A percentile compares a stretch with the other conserved stretches of the same genome.
Evolutionary conservation across 129 eudicot species (phyloP).

Genomic region (Flaveria brownii): DNA sequence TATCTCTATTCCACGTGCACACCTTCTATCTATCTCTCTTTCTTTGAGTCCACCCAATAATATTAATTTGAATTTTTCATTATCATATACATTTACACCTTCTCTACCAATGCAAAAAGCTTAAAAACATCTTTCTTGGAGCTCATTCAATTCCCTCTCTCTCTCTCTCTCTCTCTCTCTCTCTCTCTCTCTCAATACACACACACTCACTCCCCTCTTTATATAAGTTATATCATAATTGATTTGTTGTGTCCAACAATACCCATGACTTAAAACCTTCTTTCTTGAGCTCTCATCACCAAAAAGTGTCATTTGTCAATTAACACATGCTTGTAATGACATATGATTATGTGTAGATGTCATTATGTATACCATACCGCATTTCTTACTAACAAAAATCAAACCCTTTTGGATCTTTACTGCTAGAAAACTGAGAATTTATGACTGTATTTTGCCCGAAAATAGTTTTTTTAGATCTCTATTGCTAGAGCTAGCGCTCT

Average conservation of each 20-base stretch:
- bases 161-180: not conserved
- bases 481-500: too few relatives aligned
- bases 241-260: constrained; percentile 6
- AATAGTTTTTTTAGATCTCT: too few relatives aligned
- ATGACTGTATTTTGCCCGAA: too few relatives aligned
- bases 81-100: constrained; percentile 24
- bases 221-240: not conserved
- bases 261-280: constrained; percentile 2
- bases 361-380: not conserved
- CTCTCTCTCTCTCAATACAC: not conserved
- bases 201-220: not conserved
- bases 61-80: not conserved
- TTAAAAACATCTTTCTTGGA: not conserved
- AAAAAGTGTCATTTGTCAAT: not conserved
- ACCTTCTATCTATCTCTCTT: constrained; percentile 12
- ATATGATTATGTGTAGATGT: not conserved
- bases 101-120: constrained; percentile 11
- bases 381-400: not conserved
- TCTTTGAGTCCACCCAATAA: constrained; percentile 1
- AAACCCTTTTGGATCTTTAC: not conserved
- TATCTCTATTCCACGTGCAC: constrained; percentile 48
- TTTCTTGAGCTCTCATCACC: not conserved
- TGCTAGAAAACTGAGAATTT: too few relatives aligned
- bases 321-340: constrained; percentile 1
- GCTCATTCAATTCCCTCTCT: not conserved